Conservation (phyloP, 805 yeast species). For the Starmerella sirachaensis region DNA sequence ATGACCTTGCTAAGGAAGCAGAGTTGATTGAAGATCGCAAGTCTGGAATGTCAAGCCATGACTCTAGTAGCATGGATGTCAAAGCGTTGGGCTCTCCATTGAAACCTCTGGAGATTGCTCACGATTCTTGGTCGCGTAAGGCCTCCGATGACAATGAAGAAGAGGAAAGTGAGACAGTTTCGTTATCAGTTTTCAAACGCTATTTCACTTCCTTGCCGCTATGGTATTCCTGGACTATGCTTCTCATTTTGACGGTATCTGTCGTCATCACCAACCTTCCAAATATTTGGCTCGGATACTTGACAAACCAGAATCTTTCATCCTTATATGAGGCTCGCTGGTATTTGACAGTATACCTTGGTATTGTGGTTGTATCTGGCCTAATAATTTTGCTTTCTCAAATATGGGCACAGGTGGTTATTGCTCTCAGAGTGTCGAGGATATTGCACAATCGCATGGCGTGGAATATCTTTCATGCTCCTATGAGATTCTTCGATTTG, state of each 20-base stretch:
- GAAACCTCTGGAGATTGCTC: constrained; percentile 7
- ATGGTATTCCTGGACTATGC: constrained; percentile 34
- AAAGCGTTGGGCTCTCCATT: constrained; percentile 7
- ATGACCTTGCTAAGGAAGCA: constrained; percentile 58
- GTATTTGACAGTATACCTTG: constrained; percentile 71
- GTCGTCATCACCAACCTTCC: constrained; percentile 16
- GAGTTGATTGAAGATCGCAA: constrained; percentile 60
- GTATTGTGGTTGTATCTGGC: constrained; percentile 40
- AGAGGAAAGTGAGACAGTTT: constrained; percentile 17
- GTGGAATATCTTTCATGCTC: constrained; percentile 47
- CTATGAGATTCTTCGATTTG: constrained; percentile 64
- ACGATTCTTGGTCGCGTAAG: constrained; percentile 7
- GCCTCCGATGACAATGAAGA: constrained; percentile 27
- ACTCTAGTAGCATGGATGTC: constrained; percentile 6
- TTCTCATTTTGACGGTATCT: constrained; percentile 26
- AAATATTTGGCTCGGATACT: constrained; percentile 21
- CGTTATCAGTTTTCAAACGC: constrained; percentile 20
- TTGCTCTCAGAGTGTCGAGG: constrained; percentile 13
- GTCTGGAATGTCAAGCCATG: constrained; percentile 40
- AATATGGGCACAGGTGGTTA: constrained; percentile 51
- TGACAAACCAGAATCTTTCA: constrained; percentile 19
- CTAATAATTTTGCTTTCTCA: constrained; percentile 22
- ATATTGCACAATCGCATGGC: constrained; percentile 46
- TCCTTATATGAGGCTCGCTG: constrained; percentile 24
- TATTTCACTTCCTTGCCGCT: constrained; percentile 24